Evolutionary conservation across 1,284 basidiomycete species (phyloP).

Genomic region (Trichosporon coremiiforme): DNA sequence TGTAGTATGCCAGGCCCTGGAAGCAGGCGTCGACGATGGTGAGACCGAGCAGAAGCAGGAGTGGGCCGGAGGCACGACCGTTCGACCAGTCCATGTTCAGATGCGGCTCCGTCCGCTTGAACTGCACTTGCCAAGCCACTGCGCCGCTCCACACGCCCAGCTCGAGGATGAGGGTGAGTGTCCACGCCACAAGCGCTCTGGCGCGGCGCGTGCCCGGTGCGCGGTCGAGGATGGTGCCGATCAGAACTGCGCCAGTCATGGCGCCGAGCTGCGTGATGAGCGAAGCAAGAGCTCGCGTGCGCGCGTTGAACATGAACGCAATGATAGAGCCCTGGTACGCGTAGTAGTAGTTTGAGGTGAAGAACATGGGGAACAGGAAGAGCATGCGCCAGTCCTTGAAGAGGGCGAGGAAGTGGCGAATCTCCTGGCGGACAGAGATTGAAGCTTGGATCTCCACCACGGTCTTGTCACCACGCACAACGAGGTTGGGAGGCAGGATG

Average conservation of each 20-base stretch:
- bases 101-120: constrained; percentile 29
- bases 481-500: constrained; percentile 44
- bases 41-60: constrained; percentile 19
- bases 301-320: constrained; percentile 43
- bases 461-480: constrained; percentile 45
- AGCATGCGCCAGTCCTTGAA: constrained; percentile 48
- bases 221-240: constrained; percentile 47
- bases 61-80: not conserved
- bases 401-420: constrained; percentile 33
- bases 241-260: constrained; percentile 44
- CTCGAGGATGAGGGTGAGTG: constrained; percentile 34
- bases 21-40: constrained; percentile 52
- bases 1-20: constrained; percentile 53
- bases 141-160: constrained; percentile 44
- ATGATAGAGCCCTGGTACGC: constrained; percentile 47
- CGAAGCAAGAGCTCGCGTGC: constrained; percentile 44
- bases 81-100: constrained; percentile 9
- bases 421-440: constrained; percentile 35
- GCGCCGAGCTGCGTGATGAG: constrained; percentile 44
- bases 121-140: constrained; percentile 32
- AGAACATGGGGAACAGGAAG: constrained; percentile 46
- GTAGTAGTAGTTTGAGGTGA: constrained; percentile 48
- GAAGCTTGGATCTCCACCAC: constrained; percentile 39
- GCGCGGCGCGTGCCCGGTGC: constrained; percentile 39
- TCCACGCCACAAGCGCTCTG: constrained; percentile 40